Percentiles rank a stretch among this genome's conserved stretches.
phyloP scores from a whole-genome alignment of 495 filamentous ascomycete genomes.

The Penicillium ochrochloron region DNA sequence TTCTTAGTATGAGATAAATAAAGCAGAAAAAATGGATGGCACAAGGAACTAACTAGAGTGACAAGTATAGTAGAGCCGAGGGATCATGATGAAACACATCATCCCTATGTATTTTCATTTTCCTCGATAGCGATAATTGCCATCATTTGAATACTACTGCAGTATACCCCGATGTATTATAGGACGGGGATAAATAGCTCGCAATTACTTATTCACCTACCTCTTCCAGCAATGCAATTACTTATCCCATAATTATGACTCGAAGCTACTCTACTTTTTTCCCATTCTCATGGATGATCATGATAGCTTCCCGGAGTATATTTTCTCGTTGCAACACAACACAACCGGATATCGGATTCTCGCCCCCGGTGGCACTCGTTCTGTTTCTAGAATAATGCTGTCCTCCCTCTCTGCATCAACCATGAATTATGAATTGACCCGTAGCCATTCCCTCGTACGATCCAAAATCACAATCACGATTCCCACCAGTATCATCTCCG shows the following conservation, averaged over 20 bases:
- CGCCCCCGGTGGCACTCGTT: background rate
- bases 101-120: background rate
- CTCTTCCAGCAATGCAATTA: background rate
- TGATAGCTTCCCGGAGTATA: background rate
- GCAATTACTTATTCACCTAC: background rate
- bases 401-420: background rate
- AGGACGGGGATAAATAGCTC: background rate
- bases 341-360: background rate
- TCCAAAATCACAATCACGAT: background rate
- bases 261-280: background rate
- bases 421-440: background rate
- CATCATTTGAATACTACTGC: background rate
- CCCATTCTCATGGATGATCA: background rate
- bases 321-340: background rate
- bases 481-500: background rate
- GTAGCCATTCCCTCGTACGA: background rate
- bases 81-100: background rate
- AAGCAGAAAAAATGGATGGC: background rate
- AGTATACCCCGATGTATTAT: background rate
- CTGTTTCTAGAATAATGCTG: constrained; percentile 6
- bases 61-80: background rate
- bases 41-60: background rate
- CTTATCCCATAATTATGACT: background rate
- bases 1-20: background rate
- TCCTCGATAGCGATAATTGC: background rate